These are phyloP conservation scores for Candida parachauliodes DNA, from an alignment of 805 yeast species.

Conservation along the genomic window DNA sequence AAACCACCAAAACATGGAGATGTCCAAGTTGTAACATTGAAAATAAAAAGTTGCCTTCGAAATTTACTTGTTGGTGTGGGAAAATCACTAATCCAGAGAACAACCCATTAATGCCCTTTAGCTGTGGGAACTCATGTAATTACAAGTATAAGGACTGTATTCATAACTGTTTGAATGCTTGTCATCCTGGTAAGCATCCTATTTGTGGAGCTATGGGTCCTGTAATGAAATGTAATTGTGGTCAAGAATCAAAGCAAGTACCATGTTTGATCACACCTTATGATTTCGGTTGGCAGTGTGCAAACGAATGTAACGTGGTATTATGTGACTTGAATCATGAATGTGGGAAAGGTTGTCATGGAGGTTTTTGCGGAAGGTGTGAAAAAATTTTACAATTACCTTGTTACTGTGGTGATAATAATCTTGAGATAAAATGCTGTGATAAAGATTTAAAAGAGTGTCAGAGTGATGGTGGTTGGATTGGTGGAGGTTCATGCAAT, in stretches of 20 bases:
- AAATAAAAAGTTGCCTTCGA: slow-evolving; percentile 47
- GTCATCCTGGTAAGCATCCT: slow-evolving; percentile 91
- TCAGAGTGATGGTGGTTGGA: slow-evolving; percentile 25
- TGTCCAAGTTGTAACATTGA: slow-evolving; percentile 78
- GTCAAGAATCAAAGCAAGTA: slow-evolving; percentile 57
- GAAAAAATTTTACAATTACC: slow-evolving; percentile 39
- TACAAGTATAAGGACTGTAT: slow-evolving; percentile 53
- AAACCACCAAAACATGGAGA: slow-evolving; percentile 61
- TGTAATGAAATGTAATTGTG: slow-evolving; percentile 67
- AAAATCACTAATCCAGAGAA: slow-evolving; percentile 60
- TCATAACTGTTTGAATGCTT: slow-evolving; percentile 69
- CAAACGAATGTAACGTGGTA: slow-evolving; percentile 52
- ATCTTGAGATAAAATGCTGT: slow-evolving; percentile 41
- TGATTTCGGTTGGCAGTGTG: slow-evolving; percentile 65
- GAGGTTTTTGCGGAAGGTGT: slow-evolving; percentile 82
- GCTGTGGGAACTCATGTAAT: slow-evolving; percentile 84
- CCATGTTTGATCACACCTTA: slow-evolving; percentile 76
- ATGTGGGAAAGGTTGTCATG: slow-evolving; percentile 65
- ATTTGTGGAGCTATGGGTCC: slow-evolving; percentile 80
- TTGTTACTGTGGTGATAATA: slow-evolving; percentile 76
- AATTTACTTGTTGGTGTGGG: slow-evolving; percentile 86
- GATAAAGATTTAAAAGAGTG: slow-evolving; percentile 38
- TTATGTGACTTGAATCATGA: slow-evolving; percentile 66
- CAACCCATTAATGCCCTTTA: slow-evolving; percentile 63
- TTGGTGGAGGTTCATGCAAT: slow-evolving; percentile 36